Evolutionary conservation across 345 rosid species (phyloP).

Genomic region (Arabis alpina): DNA sequence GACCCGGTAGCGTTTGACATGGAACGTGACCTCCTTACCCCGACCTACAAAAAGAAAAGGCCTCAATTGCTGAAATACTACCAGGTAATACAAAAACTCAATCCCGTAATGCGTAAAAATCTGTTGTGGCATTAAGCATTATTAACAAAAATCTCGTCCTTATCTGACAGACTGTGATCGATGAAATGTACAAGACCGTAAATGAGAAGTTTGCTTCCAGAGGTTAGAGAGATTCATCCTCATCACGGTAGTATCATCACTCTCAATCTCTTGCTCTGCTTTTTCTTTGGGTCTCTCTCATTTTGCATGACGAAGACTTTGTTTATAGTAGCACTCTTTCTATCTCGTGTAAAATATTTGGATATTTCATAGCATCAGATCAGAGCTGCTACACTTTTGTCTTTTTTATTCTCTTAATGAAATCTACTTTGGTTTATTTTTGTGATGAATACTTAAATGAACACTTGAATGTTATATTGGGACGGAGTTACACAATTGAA

Average conservation of each 20-base stretch:
- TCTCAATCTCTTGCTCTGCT: not conserved
- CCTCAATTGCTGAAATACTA: slow-evolving; percentile 80
- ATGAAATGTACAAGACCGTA: slow-evolving; percentile 43
- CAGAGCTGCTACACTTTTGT: slow-evolving; percentile 25
- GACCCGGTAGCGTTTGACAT: slow-evolving; percentile 79
- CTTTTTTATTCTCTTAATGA: not conserved
- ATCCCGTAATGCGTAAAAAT: not conserved
- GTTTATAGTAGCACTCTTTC: slow-evolving; percentile 4
- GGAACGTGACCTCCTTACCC: slow-evolving; percentile 81
- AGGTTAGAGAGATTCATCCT: slow-evolving; percentile 23
- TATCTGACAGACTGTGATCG: slow-evolving; percentile 39
- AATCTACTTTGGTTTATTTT: not conserved
- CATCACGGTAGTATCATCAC: not conserved
- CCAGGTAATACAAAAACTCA: slow-evolving; percentile 51
- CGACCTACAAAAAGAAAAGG: slow-evolving; percentile 90
- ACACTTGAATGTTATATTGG: not conserved
- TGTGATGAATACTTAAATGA: not conserved
- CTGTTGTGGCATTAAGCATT: not conserved
- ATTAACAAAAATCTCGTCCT: slow-evolving; percentile 7
- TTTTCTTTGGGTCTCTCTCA: not conserved
- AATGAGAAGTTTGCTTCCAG: slow-evolving; percentile 36
- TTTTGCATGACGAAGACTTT: slow-evolving; percentile 7
- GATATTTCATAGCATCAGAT: slow-evolving; percentile 19
- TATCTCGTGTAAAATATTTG: slow-evolving; percentile 34
- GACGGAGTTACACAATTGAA: too few relatives aligned